phyloP scores from a whole-genome alignment of 768 basidiomycete genomes.

The Rhizopogon roseolus region DNA sequence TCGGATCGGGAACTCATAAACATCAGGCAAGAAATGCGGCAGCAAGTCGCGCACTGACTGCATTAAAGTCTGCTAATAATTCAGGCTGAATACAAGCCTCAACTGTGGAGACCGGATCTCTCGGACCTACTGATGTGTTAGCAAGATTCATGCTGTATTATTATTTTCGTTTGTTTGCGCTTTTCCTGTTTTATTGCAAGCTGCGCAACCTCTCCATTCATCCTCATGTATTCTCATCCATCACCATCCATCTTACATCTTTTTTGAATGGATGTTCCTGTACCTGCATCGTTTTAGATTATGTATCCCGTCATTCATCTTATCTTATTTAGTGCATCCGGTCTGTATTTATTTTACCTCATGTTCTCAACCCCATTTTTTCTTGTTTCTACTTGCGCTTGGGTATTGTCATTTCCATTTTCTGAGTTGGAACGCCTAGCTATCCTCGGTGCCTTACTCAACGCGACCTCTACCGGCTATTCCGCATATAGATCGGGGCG shows the following conservation, averaged over 20 bases:
- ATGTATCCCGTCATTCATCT: background rate
- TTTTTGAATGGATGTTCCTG: background rate
- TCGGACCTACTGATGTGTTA: background rate
- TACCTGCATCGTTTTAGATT: background rate
- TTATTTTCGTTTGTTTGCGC: background rate
- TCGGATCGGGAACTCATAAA: constrained; percentile 47
- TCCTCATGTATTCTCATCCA: background rate
- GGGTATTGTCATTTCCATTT: background rate
- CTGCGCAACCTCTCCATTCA: background rate
- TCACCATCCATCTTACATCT: background rate
- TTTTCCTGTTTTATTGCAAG: background rate
- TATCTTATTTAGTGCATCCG: background rate
- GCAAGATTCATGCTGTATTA: background rate
- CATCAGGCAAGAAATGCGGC: constrained; percentile 45
- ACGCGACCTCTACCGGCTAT: background rate
- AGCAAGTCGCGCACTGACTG: constrained; percentile 27
- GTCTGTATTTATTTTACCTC: background rate
- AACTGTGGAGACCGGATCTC: background rate
- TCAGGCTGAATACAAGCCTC: constrained; percentile 6
- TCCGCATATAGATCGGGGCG: background rate
- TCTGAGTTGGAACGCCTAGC: background rate
- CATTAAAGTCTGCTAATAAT: constrained; percentile 24
- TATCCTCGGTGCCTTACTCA: background rate
- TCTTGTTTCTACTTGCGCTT: background rate
- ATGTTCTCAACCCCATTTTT: background rate